A percentile compares a stretch with the other conserved stretches of the same genome.
Conservation (phyloP, 805 yeast species). For the Saccharomycopsis guyanensis region DNA sequence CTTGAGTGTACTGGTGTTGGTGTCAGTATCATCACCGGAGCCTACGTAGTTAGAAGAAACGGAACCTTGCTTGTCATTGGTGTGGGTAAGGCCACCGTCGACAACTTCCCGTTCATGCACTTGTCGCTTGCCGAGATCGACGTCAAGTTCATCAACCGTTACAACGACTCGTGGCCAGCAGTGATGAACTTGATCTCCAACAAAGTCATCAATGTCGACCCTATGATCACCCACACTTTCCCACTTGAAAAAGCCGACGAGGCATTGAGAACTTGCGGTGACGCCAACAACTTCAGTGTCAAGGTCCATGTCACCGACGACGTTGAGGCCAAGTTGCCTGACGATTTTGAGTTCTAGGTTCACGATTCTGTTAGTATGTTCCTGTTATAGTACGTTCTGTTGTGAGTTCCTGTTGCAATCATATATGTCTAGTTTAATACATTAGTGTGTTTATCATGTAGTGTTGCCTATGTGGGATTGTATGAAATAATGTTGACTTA, state of each 20-base stretch:
- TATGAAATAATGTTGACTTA: too few species aligned
- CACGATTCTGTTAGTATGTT: too few species aligned
- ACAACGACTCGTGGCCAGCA: slow-evolving; percentile 52
- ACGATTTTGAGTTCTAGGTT: background rate
- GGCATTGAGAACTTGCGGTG: slow-evolving; percentile 30
- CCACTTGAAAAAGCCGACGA: slow-evolving; percentile 38
- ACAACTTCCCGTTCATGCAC: slow-evolving; percentile 49
- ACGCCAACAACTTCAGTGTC: slow-evolving; percentile 12
- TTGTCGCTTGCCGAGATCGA: slow-evolving; percentile 45
- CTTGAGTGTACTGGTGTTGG: slow-evolving; percentile 52
- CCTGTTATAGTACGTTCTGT: background rate
- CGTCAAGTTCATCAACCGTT: slow-evolving; percentile 44
- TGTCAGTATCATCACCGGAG: slow-evolving; percentile 38
- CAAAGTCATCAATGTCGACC: slow-evolving; percentile 36
- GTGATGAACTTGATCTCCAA: slow-evolving; percentile 41
- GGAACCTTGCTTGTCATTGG: slow-evolving; percentile 44
- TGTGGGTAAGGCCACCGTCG: slow-evolving; percentile 39
- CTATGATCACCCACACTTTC: slow-evolving; percentile 44
- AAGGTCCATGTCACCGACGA: slow-evolving; percentile 17
- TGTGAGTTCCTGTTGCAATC: background rate
- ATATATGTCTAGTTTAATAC: background rate
- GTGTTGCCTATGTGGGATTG: too few species aligned
- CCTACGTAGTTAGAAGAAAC: slow-evolving; percentile 38
- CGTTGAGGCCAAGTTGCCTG: slow-evolving; percentile 9
- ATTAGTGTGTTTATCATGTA: too few species aligned